A percentile compares a stretch with the other conserved stretches of the same genome.
Conservation (phyloP, 352 stramenopile genomes). For the Pythium oligandrum region DNA sequence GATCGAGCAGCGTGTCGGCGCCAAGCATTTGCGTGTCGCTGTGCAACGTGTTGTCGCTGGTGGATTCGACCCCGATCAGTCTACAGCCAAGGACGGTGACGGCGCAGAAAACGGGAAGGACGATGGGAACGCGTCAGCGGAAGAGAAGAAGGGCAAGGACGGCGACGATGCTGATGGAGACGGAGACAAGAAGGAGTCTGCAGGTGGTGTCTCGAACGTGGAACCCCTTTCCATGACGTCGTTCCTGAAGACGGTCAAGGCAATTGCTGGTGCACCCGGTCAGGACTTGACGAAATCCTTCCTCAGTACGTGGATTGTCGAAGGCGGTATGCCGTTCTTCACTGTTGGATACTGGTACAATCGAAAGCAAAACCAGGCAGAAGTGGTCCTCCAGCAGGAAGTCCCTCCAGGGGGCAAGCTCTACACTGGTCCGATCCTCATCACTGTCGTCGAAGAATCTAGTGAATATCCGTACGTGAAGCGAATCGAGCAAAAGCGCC, state of each 20-base stretch:
- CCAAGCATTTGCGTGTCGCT: conserved; percentile 66
- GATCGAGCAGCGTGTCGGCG: conserved; percentile 79
- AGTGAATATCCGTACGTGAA: conserved; percentile 81
- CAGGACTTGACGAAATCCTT: conserved; percentile 82
- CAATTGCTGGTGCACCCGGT: conserved; percentile 64
- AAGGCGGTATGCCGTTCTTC: conserved; percentile 82
- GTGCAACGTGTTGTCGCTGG: conserved; percentile 76
- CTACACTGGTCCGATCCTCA: conserved; percentile 74
- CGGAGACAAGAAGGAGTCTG: too few relatives aligned
- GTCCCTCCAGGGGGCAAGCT: conserved; percentile 74
- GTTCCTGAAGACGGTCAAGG: conserved; percentile 78
- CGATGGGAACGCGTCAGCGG: conserved; percentile 20
- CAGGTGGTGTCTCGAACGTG: not conserved
- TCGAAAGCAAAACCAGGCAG: conserved; percentile 80
- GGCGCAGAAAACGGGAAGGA: conserved; percentile 16
- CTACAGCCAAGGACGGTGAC: conserved; percentile 23
- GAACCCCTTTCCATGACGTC: conserved; percentile 74
- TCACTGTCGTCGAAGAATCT: conserved; percentile 84
- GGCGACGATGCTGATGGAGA: too few relatives aligned
- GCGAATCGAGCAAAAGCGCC: conserved; percentile 76
- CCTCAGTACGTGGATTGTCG: conserved; percentile 75
- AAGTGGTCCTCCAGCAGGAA: conserved; percentile 81
- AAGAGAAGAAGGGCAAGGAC: conserved; percentile 12
- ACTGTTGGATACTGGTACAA: conserved; percentile 88
- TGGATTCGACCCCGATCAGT: conserved; percentile 4